Evolutionary conservation across 106 monocot species (phyloP), one percentile per base, ranked within the genome.

Genomic region (Allium cepa): DNA sequence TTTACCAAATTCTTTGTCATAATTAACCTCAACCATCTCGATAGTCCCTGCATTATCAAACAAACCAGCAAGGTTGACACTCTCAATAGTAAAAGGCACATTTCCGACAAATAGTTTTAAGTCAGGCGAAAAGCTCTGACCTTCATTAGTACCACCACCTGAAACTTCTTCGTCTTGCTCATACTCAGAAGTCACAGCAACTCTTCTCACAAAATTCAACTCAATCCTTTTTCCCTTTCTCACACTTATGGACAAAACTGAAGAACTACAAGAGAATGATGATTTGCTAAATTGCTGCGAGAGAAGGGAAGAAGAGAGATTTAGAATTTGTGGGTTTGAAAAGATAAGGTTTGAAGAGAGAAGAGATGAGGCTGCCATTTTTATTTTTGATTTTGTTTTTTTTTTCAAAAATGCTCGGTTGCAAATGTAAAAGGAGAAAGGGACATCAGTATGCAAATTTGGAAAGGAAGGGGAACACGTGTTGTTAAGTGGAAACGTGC

Each of bases 21-120:
- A 94, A 26, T 90, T 36, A 15, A 94, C 94, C 94, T 94, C 94
- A 17, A 90, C 94, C 82, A 84, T 87, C 79, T 94, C 90, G 67
- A 94, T 89, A 48, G 62, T 80, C 18, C 94, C 94, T 11, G 75
- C 89, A n/a, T 65, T 62, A 4, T 68, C 82, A 52, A 94, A 90
- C 50, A 87, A 69, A 15, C 80, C 86, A 26, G 94, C 90, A 12
- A 94, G 84, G 78, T 89, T 82, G 14, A 82, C 70, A 70, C 94
- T 94, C 50, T 94, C 90, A 62, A 94, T 86, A 50, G 22, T 74
- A 63, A 90, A 94, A 15, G 94, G 90, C 8, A 94, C 69, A 69
- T 94, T 94, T 51, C 94, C 94, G 36, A 94, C 94, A 53, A 94
- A 94, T 13, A 94, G 77, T 78, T 87, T 94, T 50, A 83, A 62